Evolutionary conservation across 306 rosid genomes (phyloP).

Genomic region (Cicer cuneatum): DNA sequence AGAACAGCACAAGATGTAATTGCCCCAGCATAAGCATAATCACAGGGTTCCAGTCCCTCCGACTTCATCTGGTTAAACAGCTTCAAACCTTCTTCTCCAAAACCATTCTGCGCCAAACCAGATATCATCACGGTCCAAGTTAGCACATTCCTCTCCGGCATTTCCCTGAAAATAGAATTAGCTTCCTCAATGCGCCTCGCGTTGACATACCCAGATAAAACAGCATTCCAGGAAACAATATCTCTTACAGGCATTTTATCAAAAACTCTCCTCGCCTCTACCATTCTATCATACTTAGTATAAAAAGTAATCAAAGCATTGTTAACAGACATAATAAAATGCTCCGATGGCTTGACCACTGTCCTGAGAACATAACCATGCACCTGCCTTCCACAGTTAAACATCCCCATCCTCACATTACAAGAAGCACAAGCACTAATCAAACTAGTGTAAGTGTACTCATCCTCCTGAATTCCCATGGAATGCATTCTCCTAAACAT

Average conservation of each 20-base stretch:
- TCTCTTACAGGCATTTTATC: constrained; percentile 49
- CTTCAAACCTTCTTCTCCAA: constrained; percentile 61
- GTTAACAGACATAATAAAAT: constrained; percentile 53
- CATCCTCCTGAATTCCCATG: constrained; percentile 54
- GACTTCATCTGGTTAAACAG: constrained; percentile 57
- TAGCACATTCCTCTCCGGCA: constrained; percentile 54
- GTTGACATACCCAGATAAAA: constrained; percentile 57
- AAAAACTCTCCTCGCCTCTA: constrained; percentile 50
- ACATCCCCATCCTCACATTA: constrained; percentile 49
- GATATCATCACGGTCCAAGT: constrained; percentile 66
- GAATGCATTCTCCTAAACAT: constrained; percentile 55
- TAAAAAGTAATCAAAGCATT: constrained; percentile 59
- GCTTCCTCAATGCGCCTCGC: constrained; percentile 53
- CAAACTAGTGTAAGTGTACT: constrained; percentile 57
- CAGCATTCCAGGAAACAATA: constrained; percentile 59
- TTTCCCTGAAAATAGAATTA: constrained; percentile 50
- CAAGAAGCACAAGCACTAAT: constrained; percentile 52
- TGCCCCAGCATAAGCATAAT: constrained; percentile 67
- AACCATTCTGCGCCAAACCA: constrained; percentile 58
- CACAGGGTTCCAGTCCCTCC: constrained; percentile 61
- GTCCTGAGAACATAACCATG: constrained; percentile 57
- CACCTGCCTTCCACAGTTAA: constrained; percentile 49
- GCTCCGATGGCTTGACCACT: constrained; percentile 46
- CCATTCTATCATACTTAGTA: constrained; percentile 47
- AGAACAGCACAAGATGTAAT: constrained; percentile 55